Base-by-base conservation (phyloP, 768 basidiomycete genomes). In the Mycena floridula region DNA sequence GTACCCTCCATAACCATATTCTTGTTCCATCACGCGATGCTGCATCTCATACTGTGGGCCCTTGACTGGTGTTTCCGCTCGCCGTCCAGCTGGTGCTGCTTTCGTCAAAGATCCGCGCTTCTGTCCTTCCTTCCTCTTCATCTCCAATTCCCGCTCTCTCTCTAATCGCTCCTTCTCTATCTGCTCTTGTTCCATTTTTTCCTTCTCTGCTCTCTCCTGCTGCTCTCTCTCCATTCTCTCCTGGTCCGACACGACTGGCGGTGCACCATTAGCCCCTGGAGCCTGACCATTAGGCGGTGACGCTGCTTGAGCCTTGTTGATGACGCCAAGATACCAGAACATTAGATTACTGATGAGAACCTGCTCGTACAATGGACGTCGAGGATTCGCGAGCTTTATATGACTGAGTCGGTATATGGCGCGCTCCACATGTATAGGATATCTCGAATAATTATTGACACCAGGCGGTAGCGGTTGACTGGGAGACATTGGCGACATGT, bases 301-400 rank as follows among this genome's bases (percentile, higher is more conserved):
- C 68, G 59, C 3, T 42, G 58, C 76, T 56, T 83, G 85, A 16
- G 89, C 79, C 65, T 95, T 93, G 65, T 97, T 96, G 66, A 97
- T 98, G 53, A 97, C 84, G 11, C 94, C 91, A 27, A 99, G 76
- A 61, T 98, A 99, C 96, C 96, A 99, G 73, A 99, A 98, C 91
- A 95, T 96, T 56, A 92, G 69, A 59, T 92, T 92, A 59, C 86
- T 89, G 62, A 89, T 91, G 46, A 90, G 69, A 43, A 88, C 96
- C 64, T 99, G 96, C 69, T 99, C 96, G 57, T 96, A 98, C 15
- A 99, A 73, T 22, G 96, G 94, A 37, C 96, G 77, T 47, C 96
- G 77, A 7, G 96, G 94, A 65, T 98, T 99, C 18, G 96, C 96
- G 37, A 99, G 74, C 64, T 99, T 99, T 73, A 99, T 99, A 59